These are phyloP conservation scores for Acidiella bohemica DNA, from an alignment of 495 filamentous ascomycete species.

Conservation along the genomic window DNA sequence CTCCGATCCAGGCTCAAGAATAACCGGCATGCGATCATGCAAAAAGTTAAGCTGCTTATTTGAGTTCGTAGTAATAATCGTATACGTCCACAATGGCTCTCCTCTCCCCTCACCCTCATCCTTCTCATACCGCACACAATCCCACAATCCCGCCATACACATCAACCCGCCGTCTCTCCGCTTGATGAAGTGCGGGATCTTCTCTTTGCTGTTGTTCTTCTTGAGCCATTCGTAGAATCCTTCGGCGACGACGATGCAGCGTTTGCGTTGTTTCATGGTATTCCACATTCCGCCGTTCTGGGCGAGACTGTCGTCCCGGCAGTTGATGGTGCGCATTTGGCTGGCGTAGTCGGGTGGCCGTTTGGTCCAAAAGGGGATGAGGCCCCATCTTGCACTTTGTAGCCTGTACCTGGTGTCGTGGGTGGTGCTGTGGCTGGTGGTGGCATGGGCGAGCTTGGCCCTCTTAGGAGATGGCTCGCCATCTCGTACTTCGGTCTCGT, in stretches of 20 bases:
- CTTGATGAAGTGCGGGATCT: slow-evolving; percentile 68
- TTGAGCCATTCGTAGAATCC: slow-evolving; percentile 97
- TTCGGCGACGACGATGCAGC: slow-evolving; percentile 75
- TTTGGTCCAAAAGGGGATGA: slow-evolving; percentile 87
- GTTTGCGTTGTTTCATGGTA: slow-evolving; percentile 72
- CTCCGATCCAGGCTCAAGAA: slow-evolving; percentile 63
- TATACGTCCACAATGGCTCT: slow-evolving; percentile 72
- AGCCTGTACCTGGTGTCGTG: slow-evolving; percentile 55
- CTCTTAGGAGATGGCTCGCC: slow-evolving; percentile 10
- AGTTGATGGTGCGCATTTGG: slow-evolving; percentile 83
- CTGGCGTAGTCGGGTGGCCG: slow-evolving; percentile 62
- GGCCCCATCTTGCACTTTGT: slow-evolving; percentile 83
- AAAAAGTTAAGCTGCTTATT: slow-evolving; percentile 69
- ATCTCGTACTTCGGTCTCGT: slow-evolving; percentile 13
- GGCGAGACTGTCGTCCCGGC: slow-evolving; percentile 74
- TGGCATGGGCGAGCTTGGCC: slow-evolving; percentile 13
- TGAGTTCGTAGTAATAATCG: slow-evolving; percentile 79
- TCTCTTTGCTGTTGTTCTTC: slow-evolving; percentile 61
- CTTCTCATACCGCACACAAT: slow-evolving; percentile 73
- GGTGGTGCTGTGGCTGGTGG: slow-evolving; percentile 11
- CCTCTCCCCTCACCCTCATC: too few species aligned
- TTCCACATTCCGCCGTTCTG: slow-evolving; percentile 77
- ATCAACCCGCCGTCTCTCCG: slow-evolving; percentile 72
- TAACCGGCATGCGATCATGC: slow-evolving; percentile 92
- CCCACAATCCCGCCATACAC: slow-evolving; percentile 86